Conservation (phyloP, 768 basidiomycete genomes). For the Termitomyces sp. region DNA sequence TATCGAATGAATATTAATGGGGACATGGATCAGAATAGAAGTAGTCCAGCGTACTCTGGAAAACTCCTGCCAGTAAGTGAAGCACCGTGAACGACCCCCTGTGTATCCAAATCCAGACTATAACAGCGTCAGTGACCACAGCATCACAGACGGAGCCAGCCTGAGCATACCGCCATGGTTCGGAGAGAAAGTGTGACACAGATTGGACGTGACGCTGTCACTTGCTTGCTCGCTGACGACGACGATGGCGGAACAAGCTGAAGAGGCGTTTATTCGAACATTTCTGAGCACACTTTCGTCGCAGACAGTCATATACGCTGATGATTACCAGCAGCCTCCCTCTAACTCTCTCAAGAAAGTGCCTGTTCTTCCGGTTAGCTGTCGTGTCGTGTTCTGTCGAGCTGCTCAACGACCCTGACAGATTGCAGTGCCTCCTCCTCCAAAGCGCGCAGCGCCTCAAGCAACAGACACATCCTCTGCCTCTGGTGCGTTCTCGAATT, state of each 20-base stretch:
- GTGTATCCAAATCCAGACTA: constrained; percentile 47
- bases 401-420: constrained; percentile 7
- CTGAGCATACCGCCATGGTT: constrained; percentile 35
- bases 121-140: not conserved
- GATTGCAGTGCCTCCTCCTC: constrained; percentile 32
- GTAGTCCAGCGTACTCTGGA: constrained; percentile 46
- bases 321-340: constrained; percentile 77
- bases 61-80: constrained; percentile 91
- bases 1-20: constrained; percentile 26
- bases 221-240: constrained; percentile 3
- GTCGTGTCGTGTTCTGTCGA: constrained; percentile 19
- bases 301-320: constrained; percentile 64
- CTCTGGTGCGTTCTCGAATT: constrained; percentile 26
- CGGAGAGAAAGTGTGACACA: constrained; percentile 4
- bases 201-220: not conserved
- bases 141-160: constrained; percentile 1
- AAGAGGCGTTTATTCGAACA: constrained; percentile 64
- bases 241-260: constrained; percentile 49
- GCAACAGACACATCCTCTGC: constrained; percentile 26
- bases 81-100: constrained; percentile 74
- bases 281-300: constrained; percentile 61
- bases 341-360: constrained; percentile 64
- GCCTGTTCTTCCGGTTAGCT: constrained; percentile 60
- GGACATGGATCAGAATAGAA: constrained; percentile 5
- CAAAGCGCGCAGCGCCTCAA: constrained; percentile 39